A percentile compares a stretch with the other conserved stretches of the same genome.
Conservation (phyloP, 768 basidiomycete species). For the Vararia minispora region DNA sequence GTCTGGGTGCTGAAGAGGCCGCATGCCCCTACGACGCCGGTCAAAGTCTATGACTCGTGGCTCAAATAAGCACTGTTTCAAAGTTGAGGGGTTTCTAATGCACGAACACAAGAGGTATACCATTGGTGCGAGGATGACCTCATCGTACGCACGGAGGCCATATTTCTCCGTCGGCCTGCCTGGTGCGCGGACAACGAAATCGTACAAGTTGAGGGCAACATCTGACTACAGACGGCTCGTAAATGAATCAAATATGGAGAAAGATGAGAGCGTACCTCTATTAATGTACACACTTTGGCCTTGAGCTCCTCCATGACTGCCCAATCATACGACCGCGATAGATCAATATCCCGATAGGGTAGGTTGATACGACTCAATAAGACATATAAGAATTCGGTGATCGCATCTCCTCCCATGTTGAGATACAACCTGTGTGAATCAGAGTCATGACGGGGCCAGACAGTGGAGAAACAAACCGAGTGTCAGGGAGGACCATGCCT, state of each 20-base stretch:
- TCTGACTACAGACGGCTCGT: slow-evolving; percentile 46
- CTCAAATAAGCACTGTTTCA: slow-evolving; percentile 74
- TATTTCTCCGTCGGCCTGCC: slow-evolving; percentile 77
- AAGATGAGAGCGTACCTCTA: slow-evolving; percentile 52
- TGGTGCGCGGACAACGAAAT: slow-evolving; percentile 77
- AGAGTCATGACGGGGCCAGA: background rate
- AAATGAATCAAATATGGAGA: background rate
- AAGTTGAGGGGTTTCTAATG: background rate
- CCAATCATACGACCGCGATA: slow-evolving; percentile 78
- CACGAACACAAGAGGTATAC: slow-evolving; percentile 29
- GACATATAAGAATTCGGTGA: slow-evolving; percentile 80
- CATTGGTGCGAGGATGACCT: slow-evolving; percentile 91
- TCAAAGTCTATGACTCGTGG: slow-evolving; percentile 90
- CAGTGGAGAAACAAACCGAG: slow-evolving; percentile 41
- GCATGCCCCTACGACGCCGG: slow-evolving; percentile 46
- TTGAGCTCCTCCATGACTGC: slow-evolving; percentile 88
- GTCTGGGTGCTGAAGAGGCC: slow-evolving; percentile 38
- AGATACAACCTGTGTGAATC: slow-evolving; percentile 53
- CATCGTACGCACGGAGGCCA: slow-evolving; percentile 85
- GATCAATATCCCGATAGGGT: slow-evolving; percentile 78
- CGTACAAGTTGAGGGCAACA: slow-evolving; percentile 82
- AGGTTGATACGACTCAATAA: slow-evolving; percentile 73
- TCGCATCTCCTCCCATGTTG: slow-evolving; percentile 88
- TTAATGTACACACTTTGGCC: slow-evolving; percentile 68
- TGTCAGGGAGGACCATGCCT: slow-evolving; percentile 78